Conservation (phyloP, 345 rosid species). For the Populus deltoides region DNA sequence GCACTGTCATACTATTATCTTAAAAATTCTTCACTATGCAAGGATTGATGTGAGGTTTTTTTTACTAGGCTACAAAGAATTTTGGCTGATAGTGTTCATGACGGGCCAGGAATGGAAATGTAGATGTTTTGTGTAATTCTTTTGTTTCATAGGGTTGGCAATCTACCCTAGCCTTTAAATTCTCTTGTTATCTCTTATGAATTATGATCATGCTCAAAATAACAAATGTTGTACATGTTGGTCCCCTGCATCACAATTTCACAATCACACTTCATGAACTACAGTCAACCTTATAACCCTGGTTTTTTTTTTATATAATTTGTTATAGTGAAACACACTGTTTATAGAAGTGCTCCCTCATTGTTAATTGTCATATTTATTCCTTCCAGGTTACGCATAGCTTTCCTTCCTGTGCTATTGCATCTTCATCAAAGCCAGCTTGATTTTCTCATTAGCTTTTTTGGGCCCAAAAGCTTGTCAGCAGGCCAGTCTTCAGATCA, state of each 20-base stretch:
- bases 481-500: slow-evolving; percentile 42
- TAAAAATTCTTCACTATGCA: not conserved
- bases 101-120: not conserved
- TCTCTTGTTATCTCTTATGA: not conserved
- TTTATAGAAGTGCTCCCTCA: not conserved
- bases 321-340: not conserved
- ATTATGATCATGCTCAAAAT: not conserved
- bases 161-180: not conserved
- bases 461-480: slow-evolving; percentile 52
- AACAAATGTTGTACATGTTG: not conserved
- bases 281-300: not conserved
- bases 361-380: slow-evolving; percentile 19
- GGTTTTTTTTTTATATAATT: not conserved
- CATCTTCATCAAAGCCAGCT: slow-evolving; percentile 95
- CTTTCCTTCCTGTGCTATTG: slow-evolving; percentile 73
- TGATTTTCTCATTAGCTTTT: slow-evolving; percentile 80
- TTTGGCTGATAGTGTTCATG: not conserved
- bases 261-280: not conserved
- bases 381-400: slow-evolving; percentile 60
- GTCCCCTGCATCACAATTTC: not conserved
- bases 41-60: not conserved
- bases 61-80: not conserved
- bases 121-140: not conserved
- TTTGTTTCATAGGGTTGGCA: not conserved
- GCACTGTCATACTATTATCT: not conserved